Evolutionary conservation across 2,329 filamentous ascomycete species (phyloP), one percentile per base, ranked within the genome.

Genomic region (Chaetoscypha palmicola): DNA sequence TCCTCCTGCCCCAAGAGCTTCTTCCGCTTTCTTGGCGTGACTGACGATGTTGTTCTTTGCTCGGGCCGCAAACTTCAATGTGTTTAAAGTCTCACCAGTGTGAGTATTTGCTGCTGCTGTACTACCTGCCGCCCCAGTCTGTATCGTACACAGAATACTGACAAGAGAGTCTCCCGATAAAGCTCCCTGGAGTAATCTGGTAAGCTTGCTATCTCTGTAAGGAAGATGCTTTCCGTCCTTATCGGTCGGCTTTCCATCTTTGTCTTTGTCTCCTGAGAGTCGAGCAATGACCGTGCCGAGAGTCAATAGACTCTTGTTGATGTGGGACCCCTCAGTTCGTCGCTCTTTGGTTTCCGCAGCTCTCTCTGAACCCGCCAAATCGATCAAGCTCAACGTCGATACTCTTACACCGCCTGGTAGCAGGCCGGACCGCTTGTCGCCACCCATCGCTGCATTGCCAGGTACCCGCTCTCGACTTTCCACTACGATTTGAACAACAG

Each of bases 41-140:
- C 89, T 96, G 61, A 97, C 83, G 59, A 98, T 95, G 62, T 85
- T 98, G 66, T 98, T 98, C 73, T 95, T 96, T 34, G 92, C 92
- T 57, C 92, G 79, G 9, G 90, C 92, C 2, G 92, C 92, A 61
- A 98, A 98, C 58, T 97, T 98, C 49, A 98, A 71, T 0, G 92
- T 98, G 62, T 95, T 98, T 43, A 98, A 68, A 0, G 91, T 97
- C 66, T 98, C 92, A 14, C 78, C 77, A 0, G 85, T 87, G 58
- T 96, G 87, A 17, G 75, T 86, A 55, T 79, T 83, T 16, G 81
- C 76, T 3, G 80, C 68, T 1, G 86, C 85, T 7, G 77, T 72
- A 56, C 79, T 89, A 17, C 84, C 83, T 10, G 79, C 76, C 1
- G 84, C 73, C n/a, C 87, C 87, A 35, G 94, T 83, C 60, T 95